phyloP scores from a whole-genome alignment of 768 basidiomycete species.

The Tulasnella sp. region DNA sequence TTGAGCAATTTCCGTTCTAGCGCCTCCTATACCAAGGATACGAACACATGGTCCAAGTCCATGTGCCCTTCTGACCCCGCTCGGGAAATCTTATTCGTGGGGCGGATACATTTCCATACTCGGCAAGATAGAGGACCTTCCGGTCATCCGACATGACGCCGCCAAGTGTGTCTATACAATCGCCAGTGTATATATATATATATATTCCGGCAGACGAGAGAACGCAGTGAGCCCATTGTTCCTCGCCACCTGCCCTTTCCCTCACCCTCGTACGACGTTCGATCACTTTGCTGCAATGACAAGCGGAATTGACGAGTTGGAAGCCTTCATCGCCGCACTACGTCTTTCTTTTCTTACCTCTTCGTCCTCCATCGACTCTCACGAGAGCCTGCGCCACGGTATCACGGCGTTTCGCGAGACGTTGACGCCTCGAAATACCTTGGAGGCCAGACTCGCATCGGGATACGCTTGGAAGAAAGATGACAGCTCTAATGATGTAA shows the following conservation, averaged over 20 bases:
- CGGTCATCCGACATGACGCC: too few species aligned
- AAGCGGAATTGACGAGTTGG: background rate
- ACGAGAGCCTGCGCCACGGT: background rate
- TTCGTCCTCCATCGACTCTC: background rate
- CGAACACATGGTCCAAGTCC: too few species aligned
- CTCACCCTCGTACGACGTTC: background rate
- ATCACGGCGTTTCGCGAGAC: background rate
- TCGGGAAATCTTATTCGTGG: too few species aligned
- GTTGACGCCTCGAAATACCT: background rate
- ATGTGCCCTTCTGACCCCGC: too few species aligned
- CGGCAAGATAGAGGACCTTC: too few species aligned
- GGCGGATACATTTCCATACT: too few species aligned
- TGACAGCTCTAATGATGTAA: background rate
- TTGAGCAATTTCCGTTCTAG: too few species aligned
- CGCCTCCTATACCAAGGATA: too few species aligned
- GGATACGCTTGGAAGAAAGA: background rate
- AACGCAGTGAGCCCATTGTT: too few species aligned
- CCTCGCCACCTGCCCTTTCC: background rate
- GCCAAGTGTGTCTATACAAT: too few species aligned
- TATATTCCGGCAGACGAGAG: too few species aligned
- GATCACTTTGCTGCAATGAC: background rate
- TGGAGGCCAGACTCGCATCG: background rate
- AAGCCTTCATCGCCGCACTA: background rate
- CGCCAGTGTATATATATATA: too few species aligned
- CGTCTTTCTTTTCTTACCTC: background rate